phyloP scores from a whole-genome alignment of 768 basidiomycete species.

The Pulveroboletus ravenelii region DNA sequence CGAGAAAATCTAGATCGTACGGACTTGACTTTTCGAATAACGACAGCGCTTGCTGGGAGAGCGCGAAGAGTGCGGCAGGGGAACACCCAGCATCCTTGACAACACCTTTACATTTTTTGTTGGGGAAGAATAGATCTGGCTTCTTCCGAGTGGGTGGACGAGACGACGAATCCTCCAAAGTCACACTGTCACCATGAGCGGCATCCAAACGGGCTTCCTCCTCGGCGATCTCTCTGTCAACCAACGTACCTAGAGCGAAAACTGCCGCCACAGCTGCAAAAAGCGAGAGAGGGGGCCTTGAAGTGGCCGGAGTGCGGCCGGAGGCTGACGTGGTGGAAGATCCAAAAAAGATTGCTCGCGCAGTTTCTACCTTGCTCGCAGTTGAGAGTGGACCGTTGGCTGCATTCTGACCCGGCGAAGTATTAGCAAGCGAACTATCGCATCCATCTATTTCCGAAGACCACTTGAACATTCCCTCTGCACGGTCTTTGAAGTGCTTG shows the following conservation, averaged over 20 bases:
- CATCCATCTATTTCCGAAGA: conserved; percentile 29
- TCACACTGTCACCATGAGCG: conserved; percentile 16
- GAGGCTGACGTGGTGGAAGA: conserved; percentile 8
- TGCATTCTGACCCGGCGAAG: conserved; percentile 30
- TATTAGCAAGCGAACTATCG: conserved; percentile 10
- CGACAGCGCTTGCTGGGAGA: conserved; percentile 46
- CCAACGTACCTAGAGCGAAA: conserved; percentile 54
- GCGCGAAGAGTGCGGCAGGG: conserved; percentile 40
- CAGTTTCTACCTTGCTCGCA: conserved; percentile 23
- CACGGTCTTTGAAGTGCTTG: conserved; percentile 41
- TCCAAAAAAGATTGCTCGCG: conserved; percentile 32
- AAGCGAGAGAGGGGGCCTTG: conserved; percentile 35
- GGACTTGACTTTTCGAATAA: conserved; percentile 39
- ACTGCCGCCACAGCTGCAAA: conserved; percentile 57
- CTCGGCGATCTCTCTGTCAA: conserved; percentile 28
- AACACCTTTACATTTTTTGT: conserved; percentile 25
- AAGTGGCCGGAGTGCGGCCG: conserved; percentile 5
- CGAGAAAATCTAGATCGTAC: conserved; percentile 54
- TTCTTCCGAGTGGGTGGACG: conserved; percentile 21
- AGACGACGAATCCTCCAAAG: conserved; percentile 23
- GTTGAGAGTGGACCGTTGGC: conserved; percentile 13
- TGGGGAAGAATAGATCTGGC: conserved; percentile 11
- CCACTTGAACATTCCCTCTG: conserved; percentile 43
- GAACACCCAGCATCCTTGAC: conserved; percentile 28
- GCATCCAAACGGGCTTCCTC: conserved; percentile 25